phyloP scores from a whole-genome alignment of 2,329 filamentous ascomycete genomes.

The Verticillium zaregamsianum region DNA sequence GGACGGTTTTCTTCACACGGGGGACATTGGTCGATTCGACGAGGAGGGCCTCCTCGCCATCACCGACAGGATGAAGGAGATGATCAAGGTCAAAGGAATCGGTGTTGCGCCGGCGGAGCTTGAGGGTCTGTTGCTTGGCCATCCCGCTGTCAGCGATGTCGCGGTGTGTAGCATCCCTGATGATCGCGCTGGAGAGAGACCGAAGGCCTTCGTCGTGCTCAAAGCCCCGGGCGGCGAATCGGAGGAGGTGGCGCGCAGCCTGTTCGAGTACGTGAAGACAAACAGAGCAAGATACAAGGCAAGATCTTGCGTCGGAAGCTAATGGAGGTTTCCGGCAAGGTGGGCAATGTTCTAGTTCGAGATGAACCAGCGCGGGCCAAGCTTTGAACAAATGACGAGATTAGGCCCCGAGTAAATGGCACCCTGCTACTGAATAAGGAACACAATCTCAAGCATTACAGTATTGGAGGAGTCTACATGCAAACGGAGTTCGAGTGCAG shows the following conservation, averaged over 20 bases:
- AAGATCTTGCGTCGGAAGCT: constrained; percentile 56
- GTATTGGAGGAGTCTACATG: too few relatives aligned
- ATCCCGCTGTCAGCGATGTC: constrained; percentile 50
- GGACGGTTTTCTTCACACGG: constrained; percentile 57
- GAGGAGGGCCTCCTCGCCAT: constrained; percentile 52
- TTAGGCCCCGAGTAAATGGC: too few relatives aligned
- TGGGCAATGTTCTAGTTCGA: background rate
- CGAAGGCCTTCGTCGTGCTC: constrained; percentile 53
- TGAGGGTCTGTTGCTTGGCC: constrained; percentile 57
- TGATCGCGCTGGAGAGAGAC: constrained; percentile 51
- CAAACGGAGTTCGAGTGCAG: too few relatives aligned
- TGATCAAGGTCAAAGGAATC: constrained; percentile 65
- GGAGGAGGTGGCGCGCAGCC: constrained; percentile 29
- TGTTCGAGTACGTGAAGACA: constrained; percentile 46
- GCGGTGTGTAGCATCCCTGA: constrained; percentile 51
- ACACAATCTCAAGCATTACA: too few relatives aligned
- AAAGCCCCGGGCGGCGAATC: constrained; percentile 20
- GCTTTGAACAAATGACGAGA: background rate
- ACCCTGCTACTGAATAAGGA: too few relatives aligned
- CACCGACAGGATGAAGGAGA: constrained; percentile 61
- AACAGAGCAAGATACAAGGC: constrained; percentile 55
- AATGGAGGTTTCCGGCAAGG: constrained; percentile 24
- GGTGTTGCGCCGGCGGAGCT: constrained; percentile 60
- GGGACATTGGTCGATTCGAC: constrained; percentile 52
- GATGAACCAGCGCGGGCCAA: background rate